phyloP scores from a whole-genome alignment of 305 asterid genomes.

The Rubia tinctorum region DNA sequence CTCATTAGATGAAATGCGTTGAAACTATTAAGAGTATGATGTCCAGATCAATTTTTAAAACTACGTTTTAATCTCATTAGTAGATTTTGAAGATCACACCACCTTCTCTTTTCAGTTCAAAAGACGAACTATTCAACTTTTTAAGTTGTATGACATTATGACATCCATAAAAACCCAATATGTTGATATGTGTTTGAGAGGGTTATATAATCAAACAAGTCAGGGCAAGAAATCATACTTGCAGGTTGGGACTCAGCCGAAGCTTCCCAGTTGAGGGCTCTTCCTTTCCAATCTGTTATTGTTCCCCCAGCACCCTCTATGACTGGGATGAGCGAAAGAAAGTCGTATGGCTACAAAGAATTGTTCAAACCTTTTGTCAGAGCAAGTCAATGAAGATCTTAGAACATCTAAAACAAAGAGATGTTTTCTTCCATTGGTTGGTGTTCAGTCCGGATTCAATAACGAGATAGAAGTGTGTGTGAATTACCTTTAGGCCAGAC shows the following conservation, averaged over 20 bases:
- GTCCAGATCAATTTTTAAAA: neutral
- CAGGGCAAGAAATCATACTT: slow-evolving; percentile 36
- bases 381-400: neutral
- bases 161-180: neutral
- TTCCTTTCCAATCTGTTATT: slow-evolving; percentile 88
- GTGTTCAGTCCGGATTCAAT: neutral
- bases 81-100: neutral
- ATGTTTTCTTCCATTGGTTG: neutral
- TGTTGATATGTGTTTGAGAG: neutral
- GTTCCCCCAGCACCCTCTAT: slow-evolving; percentile 94
- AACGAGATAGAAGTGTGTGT: neutral
- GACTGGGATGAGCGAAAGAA: slow-evolving; percentile 88
- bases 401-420: neutral
- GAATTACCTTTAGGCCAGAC: slow-evolving; percentile 82
- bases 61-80: neutral
- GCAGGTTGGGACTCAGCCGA: slow-evolving; percentile 57
- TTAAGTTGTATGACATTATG: neutral
- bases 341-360: slow-evolving; percentile 82
- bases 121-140: too few species aligned
- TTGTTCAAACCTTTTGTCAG: slow-evolving; percentile 5
- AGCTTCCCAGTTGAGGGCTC: slow-evolving; percentile 72
- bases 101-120: neutral
- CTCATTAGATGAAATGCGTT: too few species aligned
- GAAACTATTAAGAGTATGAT: neutral
- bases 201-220: slow-evolving; percentile 1